Evolutionary conservation across 352 stramenopile species (phyloP).

Genomic region (Pythium brachiatum): DNA sequence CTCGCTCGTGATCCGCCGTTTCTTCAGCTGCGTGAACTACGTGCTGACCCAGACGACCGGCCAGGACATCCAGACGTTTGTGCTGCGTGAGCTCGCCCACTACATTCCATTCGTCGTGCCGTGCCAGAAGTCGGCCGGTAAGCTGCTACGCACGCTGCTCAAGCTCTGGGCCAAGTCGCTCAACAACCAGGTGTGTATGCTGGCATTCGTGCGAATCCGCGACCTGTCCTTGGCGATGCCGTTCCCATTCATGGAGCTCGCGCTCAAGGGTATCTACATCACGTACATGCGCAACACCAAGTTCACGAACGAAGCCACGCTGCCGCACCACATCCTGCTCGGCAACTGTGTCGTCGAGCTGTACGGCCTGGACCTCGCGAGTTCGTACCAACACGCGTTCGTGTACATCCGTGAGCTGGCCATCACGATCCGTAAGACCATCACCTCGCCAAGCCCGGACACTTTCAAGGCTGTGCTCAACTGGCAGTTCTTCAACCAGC

Average conservation of each 20-base stretch:
- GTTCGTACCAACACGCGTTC: constrained; percentile 99
- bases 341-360: constrained; percentile 99
- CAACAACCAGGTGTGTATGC: constrained; percentile 81
- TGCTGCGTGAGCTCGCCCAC: constrained; percentile 74
- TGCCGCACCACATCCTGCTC: constrained; percentile 89
- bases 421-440: constrained; percentile 96
- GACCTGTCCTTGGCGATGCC: constrained; percentile 93
- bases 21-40: constrained; percentile 92
- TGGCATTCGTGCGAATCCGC: constrained; percentile 95
- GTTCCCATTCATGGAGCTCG: constrained; percentile 96
- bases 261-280: constrained; percentile 95
- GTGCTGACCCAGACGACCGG: constrained; percentile 87
- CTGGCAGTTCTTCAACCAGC: constrained; percentile 98
- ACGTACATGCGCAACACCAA: constrained; percentile 96
- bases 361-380: constrained; percentile 94
- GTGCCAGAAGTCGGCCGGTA: constrained; percentile 61
- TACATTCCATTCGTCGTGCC: constrained; percentile 74
- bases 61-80: constrained; percentile 78
- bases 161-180: constrained; percentile 86
- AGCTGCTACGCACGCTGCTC: constrained; percentile 80
- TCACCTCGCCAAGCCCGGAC: constrained; percentile 92
- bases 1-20: constrained; percentile 85
- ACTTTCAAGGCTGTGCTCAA: constrained; percentile 90
- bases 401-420: constrained; percentile 99
- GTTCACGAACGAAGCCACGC: constrained; percentile 89